Conservation (phyloP, 768 basidiomycete species). For the Pleurotus djamor region DNA sequence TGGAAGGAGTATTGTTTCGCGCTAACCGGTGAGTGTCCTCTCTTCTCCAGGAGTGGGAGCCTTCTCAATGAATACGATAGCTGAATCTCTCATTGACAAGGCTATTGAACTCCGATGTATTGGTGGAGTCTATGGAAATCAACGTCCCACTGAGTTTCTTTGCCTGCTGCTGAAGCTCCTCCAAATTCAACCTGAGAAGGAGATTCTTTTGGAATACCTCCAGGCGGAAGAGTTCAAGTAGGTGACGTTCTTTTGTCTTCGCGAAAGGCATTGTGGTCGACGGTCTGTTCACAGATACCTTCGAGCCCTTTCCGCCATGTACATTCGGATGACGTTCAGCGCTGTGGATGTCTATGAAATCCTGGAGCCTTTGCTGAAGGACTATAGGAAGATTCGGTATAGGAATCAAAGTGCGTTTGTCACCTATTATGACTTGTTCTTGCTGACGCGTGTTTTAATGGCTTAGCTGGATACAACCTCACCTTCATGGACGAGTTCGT, state of each 20-base stretch:
- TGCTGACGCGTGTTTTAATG: neutral
- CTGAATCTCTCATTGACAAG: conserved; percentile 92
- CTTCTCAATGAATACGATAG: conserved; percentile 33
- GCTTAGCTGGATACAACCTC: conserved; percentile 78
- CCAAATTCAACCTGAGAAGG: conserved; percentile 97
- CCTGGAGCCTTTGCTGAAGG: conserved; percentile 91
- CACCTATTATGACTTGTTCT: neutral
- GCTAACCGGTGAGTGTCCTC: conserved; percentile 65
- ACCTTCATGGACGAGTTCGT: conserved; percentile 93
- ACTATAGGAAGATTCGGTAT: conserved; percentile 85
- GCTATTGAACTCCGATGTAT: conserved; percentile 79
- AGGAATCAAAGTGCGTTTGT: conserved; percentile 67
- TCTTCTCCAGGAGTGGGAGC: conserved; percentile 4
- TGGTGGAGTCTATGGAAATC: conserved; percentile 95
- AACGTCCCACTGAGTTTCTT: conserved; percentile 91
- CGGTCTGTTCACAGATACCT: conserved; percentile 63
- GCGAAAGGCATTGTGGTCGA: neutral
- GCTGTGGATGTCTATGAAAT: conserved; percentile 90
- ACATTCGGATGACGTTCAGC: conserved; percentile 92
- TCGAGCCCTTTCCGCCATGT: conserved; percentile 89
- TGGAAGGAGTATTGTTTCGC: conserved; percentile 99
- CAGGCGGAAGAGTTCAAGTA: conserved; percentile 98
- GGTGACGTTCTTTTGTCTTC: conserved; percentile 20
- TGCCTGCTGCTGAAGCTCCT: conserved; percentile 91
- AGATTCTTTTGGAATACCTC: conserved; percentile 93